These are phyloP conservation scores for Vitis riparia DNA, from an alignment of 164 flowering plant genomes.

Conservation along the genomic window DNA sequence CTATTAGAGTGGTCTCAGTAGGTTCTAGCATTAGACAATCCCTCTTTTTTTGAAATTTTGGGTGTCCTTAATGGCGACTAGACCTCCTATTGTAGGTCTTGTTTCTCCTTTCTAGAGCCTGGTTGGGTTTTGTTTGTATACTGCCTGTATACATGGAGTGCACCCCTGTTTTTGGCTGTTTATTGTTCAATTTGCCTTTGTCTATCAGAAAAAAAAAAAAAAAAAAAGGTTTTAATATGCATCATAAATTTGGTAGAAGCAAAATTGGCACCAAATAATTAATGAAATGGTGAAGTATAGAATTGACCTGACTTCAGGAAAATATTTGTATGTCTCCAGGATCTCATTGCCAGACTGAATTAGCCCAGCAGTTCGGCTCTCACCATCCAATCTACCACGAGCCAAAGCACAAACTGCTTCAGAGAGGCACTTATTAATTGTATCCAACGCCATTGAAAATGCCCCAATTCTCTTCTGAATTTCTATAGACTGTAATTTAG, in stretches of 20 bases:
- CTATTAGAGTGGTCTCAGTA: too few species aligned
- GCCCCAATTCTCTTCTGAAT: conserved; percentile 93
- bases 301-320: conserved; percentile 71
- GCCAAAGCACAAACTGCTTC: conserved; percentile 85
- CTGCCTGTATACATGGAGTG: too few species aligned
- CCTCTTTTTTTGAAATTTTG: too few species aligned
- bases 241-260: not conserved
- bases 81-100: too few species aligned
- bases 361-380: conserved; percentile 81
- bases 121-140: too few species aligned
- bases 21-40: too few species aligned
- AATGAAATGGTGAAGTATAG: not conserved
- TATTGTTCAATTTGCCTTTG: too few species aligned
- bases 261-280: not conserved
- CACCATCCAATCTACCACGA: conserved; percentile 93
- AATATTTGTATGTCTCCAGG: conserved; percentile 72
- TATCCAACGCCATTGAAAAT: conserved; percentile 85
- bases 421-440: conserved; percentile 88
- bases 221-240: not conserved
- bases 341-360: conserved; percentile 88
- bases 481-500: conserved; percentile 68
- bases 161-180: too few species aligned
- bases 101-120: too few species aligned
- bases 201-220: too few species aligned
- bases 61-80: too few species aligned